Evolutionary conservation across 257 asterid species (phyloP).

Genomic region (Nicotiana sylvestris): DNA sequence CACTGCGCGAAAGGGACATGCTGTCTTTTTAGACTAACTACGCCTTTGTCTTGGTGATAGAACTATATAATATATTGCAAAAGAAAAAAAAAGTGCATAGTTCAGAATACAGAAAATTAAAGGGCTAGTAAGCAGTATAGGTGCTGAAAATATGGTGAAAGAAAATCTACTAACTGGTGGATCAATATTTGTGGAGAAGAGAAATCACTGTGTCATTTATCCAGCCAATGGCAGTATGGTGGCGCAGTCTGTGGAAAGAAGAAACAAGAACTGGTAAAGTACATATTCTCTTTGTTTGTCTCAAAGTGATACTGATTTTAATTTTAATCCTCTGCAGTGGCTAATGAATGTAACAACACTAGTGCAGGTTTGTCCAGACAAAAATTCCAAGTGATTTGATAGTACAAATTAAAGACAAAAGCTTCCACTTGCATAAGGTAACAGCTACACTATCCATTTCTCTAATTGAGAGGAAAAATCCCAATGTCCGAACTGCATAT

Average conservation of each 20-base stretch:
- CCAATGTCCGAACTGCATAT: background rate
- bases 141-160: slow-evolving; percentile 6
- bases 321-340: background rate
- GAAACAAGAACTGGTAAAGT: slow-evolving; percentile 25
- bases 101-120: background rate
- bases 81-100: background rate
- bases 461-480: background rate
- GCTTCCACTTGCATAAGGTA: slow-evolving; percentile 31
- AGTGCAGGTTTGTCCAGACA: slow-evolving; percentile 25
- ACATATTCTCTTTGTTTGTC: background rate
- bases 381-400: slow-evolving; percentile 20
- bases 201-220: slow-evolving; percentile 18
- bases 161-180: background rate
- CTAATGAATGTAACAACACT: background rate
- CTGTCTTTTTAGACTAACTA: background rate
- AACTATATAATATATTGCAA: background rate
- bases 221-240: slow-evolving; percentile 19
- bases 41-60: background rate
- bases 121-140: background rate
- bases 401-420: slow-evolving; percentile 22
- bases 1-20: background rate
- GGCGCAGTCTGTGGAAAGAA: slow-evolving; percentile 24
- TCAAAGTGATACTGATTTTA: background rate
- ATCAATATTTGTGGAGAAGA: slow-evolving; percentile 14
- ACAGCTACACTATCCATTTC: background rate